phyloP scores from a whole-genome alignment of 73 alveolate species.

The Tetrahymena thermophila region DNA sequence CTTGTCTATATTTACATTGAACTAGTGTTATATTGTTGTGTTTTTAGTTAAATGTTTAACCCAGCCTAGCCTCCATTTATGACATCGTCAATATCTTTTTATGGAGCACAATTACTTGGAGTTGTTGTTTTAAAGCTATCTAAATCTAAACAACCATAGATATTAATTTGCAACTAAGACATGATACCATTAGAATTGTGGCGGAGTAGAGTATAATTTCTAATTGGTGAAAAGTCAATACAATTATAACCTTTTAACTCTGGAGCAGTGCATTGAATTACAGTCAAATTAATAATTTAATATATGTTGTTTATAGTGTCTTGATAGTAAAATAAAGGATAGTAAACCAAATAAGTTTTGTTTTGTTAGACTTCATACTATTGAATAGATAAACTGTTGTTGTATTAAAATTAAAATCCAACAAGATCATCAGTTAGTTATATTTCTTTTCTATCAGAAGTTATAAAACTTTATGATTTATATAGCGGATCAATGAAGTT shows the following conservation, averaged over 20 bases:
- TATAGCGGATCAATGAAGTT: neutral
- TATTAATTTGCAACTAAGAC: neutral
- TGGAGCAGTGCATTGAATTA: neutral
- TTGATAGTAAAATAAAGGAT: neutral
- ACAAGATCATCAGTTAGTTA: neutral
- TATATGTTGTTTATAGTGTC: neutral
- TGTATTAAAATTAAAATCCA: neutral
- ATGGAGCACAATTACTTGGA: neutral
- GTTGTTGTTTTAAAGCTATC: neutral
- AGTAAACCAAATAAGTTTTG: neutral
- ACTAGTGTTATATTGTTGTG: no score
- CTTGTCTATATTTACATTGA: neutral
- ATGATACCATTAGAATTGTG: no score
- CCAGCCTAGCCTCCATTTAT: neutral
- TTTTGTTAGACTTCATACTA: neutral
- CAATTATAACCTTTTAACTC: neutral
- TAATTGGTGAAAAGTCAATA: neutral
- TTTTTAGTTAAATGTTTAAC: no score
- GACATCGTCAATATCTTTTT: neutral
- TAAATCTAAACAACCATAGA: neutral
- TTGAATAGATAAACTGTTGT: neutral
- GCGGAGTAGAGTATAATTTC: neutral
- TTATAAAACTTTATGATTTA: neutral
- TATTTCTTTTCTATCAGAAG: neutral
- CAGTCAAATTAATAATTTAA: neutral